Percentiles rank a stretch among this genome's conserved stretches.
These are phyloP conservation scores for Omphalea diandra DNA, from an alignment of 441 rosid species.

Conservation along the genomic window DNA sequence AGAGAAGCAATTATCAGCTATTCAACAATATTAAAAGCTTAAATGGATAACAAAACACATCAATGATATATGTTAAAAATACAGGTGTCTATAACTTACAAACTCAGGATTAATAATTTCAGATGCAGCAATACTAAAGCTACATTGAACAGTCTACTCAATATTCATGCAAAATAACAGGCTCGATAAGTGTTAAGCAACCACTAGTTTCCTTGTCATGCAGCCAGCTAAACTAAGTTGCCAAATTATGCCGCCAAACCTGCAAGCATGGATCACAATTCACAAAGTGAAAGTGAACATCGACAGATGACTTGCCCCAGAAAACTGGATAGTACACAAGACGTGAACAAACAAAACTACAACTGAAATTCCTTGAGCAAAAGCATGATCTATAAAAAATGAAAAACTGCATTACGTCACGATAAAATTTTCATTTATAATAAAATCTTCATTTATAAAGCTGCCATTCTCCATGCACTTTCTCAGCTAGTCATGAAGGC, in stretches of 20 bases:
- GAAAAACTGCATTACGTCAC: conserved; percentile 18
- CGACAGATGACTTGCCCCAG: conserved; percentile 15
- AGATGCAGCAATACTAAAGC: background rate
- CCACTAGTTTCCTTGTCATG: background rate
- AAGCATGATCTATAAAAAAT: conserved; percentile 23
- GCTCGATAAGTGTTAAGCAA: background rate
- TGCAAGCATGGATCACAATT: background rate
- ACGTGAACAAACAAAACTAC: conserved; percentile 17
- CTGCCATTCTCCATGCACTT: conserved; percentile 1
- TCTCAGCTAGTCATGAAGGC: conserved; percentile 20
- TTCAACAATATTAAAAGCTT: background rate
- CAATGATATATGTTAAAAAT: background rate
- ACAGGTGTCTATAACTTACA: background rate
- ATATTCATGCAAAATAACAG: background rate
- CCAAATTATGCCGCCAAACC: background rate
- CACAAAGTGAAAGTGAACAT: conserved; percentile 2
- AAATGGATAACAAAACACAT: background rate
- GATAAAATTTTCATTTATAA: conserved; percentile 22
- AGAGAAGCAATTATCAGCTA: no score
- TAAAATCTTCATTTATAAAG: conserved; percentile 23
- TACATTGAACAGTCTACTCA: background rate
- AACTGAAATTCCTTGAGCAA: conserved; percentile 21
- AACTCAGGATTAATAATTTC: background rate
- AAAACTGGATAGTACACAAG: conserved; percentile 15
- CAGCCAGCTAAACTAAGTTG: background rate